Conservation (phyloP, 148 eudicot genomes). For the Rhododendron vialii region DNA sequence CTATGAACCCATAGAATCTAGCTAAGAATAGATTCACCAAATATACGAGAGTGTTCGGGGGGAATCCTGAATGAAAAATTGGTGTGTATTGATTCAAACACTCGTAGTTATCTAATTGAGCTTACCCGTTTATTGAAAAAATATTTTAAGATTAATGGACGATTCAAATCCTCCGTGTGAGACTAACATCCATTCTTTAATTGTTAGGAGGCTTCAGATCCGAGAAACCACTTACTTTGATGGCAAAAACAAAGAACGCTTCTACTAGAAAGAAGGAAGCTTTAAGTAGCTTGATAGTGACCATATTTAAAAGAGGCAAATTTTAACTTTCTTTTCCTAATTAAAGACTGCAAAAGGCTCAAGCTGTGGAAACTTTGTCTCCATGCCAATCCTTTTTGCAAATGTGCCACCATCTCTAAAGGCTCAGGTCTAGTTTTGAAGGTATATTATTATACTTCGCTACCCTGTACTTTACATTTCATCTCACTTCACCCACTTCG, state of each 20-base stretch:
- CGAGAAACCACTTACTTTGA: slow-evolving; percentile 67
- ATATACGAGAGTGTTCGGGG: neutral
- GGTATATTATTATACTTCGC: neutral
- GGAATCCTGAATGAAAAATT: neutral
- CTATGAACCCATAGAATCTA: neutral
- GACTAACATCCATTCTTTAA: neutral
- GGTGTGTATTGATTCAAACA: neutral
- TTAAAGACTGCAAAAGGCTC: slow-evolving; percentile 56
- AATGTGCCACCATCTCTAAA: neutral
- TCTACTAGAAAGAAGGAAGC: slow-evolving; percentile 33
- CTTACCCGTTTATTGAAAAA: no score
- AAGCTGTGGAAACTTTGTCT: slow-evolving; percentile 69
- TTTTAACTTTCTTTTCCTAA: slow-evolving; percentile 22
- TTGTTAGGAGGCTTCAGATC: slow-evolving; percentile 38
- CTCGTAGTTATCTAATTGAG: neutral
- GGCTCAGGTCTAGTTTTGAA: neutral
- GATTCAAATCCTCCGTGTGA: no score
- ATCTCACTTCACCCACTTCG: neutral
- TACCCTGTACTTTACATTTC: neutral
- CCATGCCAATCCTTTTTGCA: slow-evolving; percentile 24
- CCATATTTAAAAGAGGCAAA: slow-evolving; percentile 37
- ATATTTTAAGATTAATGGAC: no score
- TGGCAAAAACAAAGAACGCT: slow-evolving; percentile 24
- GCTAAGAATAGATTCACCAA: neutral
- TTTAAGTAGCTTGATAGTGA: slow-evolving; percentile 26